Evolutionary conservation across 2,329 filamentous ascomycete species (phyloP).

Genomic region (Parasarocladium wereldwijsianum): DNA sequence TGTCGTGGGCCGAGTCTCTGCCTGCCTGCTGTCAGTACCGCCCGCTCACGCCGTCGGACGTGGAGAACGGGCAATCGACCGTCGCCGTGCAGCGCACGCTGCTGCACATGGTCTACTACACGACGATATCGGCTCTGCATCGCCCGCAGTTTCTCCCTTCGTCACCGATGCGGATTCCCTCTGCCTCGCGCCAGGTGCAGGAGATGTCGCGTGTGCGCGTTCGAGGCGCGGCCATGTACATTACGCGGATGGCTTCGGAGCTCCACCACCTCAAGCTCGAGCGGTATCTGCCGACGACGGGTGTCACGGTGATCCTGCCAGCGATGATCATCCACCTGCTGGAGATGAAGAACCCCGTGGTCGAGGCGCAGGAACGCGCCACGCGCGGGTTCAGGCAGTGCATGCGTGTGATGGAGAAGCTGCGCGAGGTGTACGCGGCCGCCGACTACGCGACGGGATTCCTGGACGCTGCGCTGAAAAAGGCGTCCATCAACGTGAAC

Average conservation of each 20-base stretch:
- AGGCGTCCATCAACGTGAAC: conserved; percentile 63
- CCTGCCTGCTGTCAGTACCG: conserved; percentile 58
- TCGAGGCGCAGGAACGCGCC: conserved; percentile 53
- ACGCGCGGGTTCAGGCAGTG: conserved; percentile 77
- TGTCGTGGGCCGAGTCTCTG: conserved; percentile 60
- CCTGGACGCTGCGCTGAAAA: conserved; percentile 79
- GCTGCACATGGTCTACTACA: conserved; percentile 86
- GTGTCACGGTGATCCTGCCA: conserved; percentile 79
- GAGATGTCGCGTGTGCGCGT: conserved; percentile 74
- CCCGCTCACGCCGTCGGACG: conserved; percentile 35
- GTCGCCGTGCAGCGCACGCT: conserved; percentile 64
- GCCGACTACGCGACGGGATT: conserved; percentile 96
- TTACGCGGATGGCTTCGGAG: conserved; percentile 69
- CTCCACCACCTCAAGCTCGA: conserved; percentile 61
- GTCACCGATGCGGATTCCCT: conserved; percentile 37
- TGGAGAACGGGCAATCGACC: conserved; percentile 44
- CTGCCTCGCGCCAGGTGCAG: conserved; percentile 53
- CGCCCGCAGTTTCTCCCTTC: conserved; percentile 80
- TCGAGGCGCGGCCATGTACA: conserved; percentile 68
- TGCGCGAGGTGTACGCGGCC: conserved; percentile 80
- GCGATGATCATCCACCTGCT: conserved; percentile 89
- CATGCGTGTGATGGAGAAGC: conserved; percentile 78
- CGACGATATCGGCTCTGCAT: conserved; percentile 79
- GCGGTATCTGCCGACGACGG: conserved; percentile 71
- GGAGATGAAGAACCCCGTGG: conserved; percentile 74